These are phyloP conservation scores for Zymoseptoria ardabiliae DNA, from an alignment of 2,329 filamentous ascomycete genomes.

Conservation along the genomic window DNA sequence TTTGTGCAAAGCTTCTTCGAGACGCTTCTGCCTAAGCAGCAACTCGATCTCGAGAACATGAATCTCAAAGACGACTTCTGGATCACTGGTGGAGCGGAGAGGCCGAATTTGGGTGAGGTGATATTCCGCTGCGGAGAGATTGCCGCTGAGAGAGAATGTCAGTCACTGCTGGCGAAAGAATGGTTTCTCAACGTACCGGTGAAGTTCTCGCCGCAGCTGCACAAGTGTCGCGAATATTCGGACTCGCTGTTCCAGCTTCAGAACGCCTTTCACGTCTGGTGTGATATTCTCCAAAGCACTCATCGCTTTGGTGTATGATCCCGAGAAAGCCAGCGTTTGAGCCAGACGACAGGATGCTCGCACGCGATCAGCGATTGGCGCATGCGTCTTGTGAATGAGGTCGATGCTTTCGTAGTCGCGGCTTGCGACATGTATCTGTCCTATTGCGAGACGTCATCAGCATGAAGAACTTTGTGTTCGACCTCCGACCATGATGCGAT, in stretches of 20 bases:
- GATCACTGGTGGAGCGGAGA: slow-evolving; percentile 38
- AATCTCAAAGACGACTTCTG: slow-evolving; percentile 53
- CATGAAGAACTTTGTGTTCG: background rate
- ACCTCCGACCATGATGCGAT: slow-evolving; percentile 1
- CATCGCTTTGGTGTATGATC: slow-evolving; percentile 64
- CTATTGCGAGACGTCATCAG: slow-evolving; percentile 25
- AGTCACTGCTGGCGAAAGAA: background rate
- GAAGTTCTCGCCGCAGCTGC: slow-evolving; percentile 56
- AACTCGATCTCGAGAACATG: slow-evolving; percentile 55
- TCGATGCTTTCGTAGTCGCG: slow-evolving; percentile 67
- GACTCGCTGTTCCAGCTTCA: slow-evolving; percentile 72
- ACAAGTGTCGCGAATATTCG: slow-evolving; percentile 60
- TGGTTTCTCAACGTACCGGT: slow-evolving; percentile 33
- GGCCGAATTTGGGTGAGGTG: slow-evolving; percentile 51
- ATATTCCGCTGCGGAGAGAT: slow-evolving; percentile 50
- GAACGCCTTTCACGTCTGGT: slow-evolving; percentile 56
- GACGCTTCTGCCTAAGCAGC: slow-evolving; percentile 42
- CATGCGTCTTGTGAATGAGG: slow-evolving; percentile 58
- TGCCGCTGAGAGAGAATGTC: slow-evolving; percentile 36
- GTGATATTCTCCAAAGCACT: slow-evolving; percentile 53
- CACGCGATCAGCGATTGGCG: slow-evolving; percentile 69
- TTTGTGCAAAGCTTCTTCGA: slow-evolving; percentile 45
- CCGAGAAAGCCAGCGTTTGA: slow-evolving; percentile 56
- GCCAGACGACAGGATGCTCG: slow-evolving; percentile 67
- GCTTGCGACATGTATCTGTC: slow-evolving; percentile 50